Evolutionary conservation across 805 yeast species (phyloP).

Genomic region (Spathaspora sp.): DNA sequence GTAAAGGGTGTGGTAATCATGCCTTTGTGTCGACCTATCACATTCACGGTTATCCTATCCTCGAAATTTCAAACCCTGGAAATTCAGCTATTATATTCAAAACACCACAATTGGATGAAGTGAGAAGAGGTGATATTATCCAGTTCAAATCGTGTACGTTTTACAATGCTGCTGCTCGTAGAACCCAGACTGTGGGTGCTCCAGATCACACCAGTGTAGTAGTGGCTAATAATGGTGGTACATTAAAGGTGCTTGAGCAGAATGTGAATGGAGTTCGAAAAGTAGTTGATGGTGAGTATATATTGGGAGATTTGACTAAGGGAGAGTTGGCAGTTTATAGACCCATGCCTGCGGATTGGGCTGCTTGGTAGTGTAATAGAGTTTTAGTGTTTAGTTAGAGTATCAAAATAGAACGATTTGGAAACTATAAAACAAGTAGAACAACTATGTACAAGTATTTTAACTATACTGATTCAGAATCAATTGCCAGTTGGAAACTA

Average conservation of each 20-base stretch:
- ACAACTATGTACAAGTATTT: neutral
- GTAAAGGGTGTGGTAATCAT: slow-evolving; percentile 53
- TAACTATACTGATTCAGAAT: neutral
- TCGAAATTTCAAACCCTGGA: slow-evolving; percentile 21
- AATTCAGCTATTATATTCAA: slow-evolving; percentile 12
- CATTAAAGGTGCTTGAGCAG: slow-evolving; percentile 43
- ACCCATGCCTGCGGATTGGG: slow-evolving; percentile 47
- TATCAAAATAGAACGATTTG: too few species aligned
- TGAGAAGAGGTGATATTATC: slow-evolving; percentile 53
- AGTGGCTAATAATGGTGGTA: slow-evolving; percentile 21
- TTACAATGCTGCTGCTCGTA: slow-evolving; percentile 28
- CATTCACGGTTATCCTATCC: slow-evolving; percentile 45
- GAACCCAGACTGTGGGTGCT: slow-evolving; percentile 39
- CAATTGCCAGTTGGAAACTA: neutral
- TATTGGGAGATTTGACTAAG: slow-evolving; percentile 30
- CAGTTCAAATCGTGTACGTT: slow-evolving; percentile 45
- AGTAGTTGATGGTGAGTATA: slow-evolving; percentile 38
- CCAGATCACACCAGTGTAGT: slow-evolving; percentile 53
- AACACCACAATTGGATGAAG: slow-evolving; percentile 29
- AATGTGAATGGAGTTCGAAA: slow-evolving; percentile 41
- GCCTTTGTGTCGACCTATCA: slow-evolving; percentile 49
- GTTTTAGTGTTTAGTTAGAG: neutral
- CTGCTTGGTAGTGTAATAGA: slow-evolving; percentile 13
- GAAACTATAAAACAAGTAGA: neutral
- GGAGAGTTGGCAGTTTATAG: slow-evolving; percentile 47